Conservation (phyloP, 129 eudicot genomes). For the Chrysanthemum lavandulifolium region DNA sequence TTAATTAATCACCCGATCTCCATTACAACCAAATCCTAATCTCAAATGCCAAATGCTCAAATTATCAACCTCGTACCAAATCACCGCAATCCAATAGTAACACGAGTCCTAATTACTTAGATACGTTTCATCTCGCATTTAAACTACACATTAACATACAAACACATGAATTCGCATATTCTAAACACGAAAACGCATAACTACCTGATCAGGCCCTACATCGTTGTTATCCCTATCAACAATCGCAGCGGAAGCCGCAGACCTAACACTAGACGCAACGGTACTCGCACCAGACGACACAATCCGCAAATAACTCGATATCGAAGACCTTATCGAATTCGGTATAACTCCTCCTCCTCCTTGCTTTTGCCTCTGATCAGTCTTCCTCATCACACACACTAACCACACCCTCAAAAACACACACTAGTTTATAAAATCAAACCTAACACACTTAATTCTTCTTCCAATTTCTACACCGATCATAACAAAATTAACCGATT, state of each 20-base stretch:
- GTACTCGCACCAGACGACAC: slow-evolving; percentile 85
- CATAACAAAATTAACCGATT: slow-evolving; percentile 30
- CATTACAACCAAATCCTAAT: neutral
- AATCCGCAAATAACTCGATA: slow-evolving; percentile 72
- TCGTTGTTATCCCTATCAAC: slow-evolving; percentile 68
- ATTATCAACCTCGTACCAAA: neutral
- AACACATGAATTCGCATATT: neutral
- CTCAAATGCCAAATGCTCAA: neutral
- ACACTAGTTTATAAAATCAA: neutral
- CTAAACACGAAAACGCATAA: neutral
- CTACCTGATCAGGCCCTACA: slow-evolving; percentile 65
- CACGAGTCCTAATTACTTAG: neutral
- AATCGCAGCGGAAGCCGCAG: slow-evolving; percentile 89
- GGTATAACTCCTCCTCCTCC: slow-evolving; percentile 43
- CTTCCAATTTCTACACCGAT: slow-evolving; percentile 32
- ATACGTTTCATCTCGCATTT: neutral
- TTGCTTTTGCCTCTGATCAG: slow-evolving; percentile 45
- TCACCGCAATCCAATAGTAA: neutral
- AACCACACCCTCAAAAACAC: neutral
- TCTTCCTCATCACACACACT: slow-evolving; percentile 68
- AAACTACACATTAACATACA: too few relatives aligned
- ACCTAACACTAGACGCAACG: slow-evolving; percentile 79
- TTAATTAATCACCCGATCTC: neutral
- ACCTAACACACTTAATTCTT: slow-evolving; percentile 22
- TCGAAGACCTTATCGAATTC: slow-evolving; percentile 51